Percentiles rank a stretch among this genome's conserved stretches.
Conservation (phyloP, 116 monocot genomes). For the Iris pallida region DNA sequence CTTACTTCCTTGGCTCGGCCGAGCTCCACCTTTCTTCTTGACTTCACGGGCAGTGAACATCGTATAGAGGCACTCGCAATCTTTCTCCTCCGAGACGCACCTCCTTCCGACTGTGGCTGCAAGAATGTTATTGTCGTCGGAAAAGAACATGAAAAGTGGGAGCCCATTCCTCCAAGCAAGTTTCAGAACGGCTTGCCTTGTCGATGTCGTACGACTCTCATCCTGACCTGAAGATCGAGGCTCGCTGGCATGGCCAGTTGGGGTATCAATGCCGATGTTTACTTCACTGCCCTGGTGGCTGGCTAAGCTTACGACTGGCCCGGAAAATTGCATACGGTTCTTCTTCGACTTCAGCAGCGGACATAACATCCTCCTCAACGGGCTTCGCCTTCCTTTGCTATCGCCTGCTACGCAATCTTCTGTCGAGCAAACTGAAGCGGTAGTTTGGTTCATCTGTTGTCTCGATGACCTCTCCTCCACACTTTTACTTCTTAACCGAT, state of each 20-base stretch:
- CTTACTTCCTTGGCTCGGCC: slow-evolving; percentile 42
- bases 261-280: slow-evolving; percentile 9
- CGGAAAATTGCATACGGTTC: slow-evolving; percentile 10
- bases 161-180: slow-evolving; percentile 73
- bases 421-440: slow-evolving; percentile 14
- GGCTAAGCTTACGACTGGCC: slow-evolving; percentile 13
- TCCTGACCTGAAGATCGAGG: slow-evolving; percentile 10
- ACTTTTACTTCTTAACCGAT: slow-evolving; percentile 42
- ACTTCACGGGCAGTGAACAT: slow-evolving; percentile 47
- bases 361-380: slow-evolving; percentile 77
- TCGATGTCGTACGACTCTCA: slow-evolving; percentile 20
- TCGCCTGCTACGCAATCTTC: slow-evolving; percentile 29
- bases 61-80: slow-evolving; percentile 41
- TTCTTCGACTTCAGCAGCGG: slow-evolving; percentile 58
- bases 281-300: slow-evolving; percentile 3
- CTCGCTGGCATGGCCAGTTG: slow-evolving; percentile 3
- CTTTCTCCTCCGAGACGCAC: slow-evolving; percentile 11
- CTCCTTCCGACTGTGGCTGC: slow-evolving; percentile 52
- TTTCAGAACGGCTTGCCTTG: slow-evolving; percentile 65
- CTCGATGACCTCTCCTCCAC: slow-evolving; percentile 9
- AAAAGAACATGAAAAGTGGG: slow-evolving; percentile 76
- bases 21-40: slow-evolving; percentile 48
- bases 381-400: slow-evolving; percentile 48
- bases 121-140: slow-evolving; percentile 60
- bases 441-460: background rate